These are phyloP conservation scores for Solanum chacoense DNA, from an alignment of 305 asterid genomes.

Conservation along the genomic window DNA sequence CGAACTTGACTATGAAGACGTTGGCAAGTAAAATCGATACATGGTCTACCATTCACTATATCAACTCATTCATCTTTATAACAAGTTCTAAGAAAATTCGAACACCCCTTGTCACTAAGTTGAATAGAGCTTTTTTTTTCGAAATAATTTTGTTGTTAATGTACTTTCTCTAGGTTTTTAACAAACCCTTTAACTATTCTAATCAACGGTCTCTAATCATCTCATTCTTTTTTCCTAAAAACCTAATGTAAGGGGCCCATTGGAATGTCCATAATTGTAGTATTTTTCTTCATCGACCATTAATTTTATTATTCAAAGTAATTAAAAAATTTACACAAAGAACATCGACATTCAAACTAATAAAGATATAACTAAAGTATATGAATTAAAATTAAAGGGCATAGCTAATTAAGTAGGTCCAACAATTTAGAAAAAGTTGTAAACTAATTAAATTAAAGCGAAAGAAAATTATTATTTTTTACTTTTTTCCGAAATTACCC, in stretches of 20 bases:
- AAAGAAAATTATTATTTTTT: no score
- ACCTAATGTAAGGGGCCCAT: neutral
- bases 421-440: neutral
- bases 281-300: neutral
- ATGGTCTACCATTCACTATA: no score
- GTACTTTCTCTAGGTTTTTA: neutral
- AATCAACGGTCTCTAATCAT: neutral
- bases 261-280: neutral
- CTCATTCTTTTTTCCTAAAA: neutral
- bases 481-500: neutral
- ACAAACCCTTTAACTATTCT: neutral
- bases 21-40: no score
- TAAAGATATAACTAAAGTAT: neutral
- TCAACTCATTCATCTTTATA: no score
- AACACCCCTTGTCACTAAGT: no score
- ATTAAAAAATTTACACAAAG: no score
- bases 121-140: no score
- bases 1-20: no score
- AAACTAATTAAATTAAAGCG: neutral
- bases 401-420: neutral
- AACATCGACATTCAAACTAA: neutral
- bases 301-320: neutral
- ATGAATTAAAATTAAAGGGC: neutral
- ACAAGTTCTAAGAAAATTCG: no score
- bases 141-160: no score